These are phyloP conservation scores for Trichosporon sp. DNA, from an alignment of 1,284 basidiomycete species.

Conservation along the genomic window DNA sequence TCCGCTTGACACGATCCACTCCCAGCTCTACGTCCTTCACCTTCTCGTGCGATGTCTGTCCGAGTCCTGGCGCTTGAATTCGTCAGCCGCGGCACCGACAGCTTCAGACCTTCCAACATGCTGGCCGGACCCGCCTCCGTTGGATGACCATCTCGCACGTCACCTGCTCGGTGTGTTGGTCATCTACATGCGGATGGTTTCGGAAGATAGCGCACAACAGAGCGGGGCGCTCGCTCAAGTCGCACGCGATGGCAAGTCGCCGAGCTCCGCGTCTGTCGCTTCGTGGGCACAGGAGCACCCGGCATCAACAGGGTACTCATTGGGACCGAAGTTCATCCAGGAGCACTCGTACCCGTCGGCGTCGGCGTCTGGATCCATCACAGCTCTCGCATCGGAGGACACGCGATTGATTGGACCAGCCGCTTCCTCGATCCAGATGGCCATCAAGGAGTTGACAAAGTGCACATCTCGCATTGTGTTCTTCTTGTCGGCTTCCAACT, in stretches of 20 bases:
- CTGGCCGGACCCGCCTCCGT: conserved; percentile 65
- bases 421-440: conserved; percentile 22
- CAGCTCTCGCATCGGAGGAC: conserved; percentile 8
- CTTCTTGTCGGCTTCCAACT: conserved; percentile 84
- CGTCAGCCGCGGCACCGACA: conserved; percentile 14
- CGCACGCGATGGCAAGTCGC: conserved; percentile 22
- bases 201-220: conserved; percentile 31
- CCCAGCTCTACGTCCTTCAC: conserved; percentile 82
- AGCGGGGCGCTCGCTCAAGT: conserved; percentile 6
- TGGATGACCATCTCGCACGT: conserved; percentile 80
- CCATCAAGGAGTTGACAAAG: conserved; percentile 44
- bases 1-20: conserved; percentile 72
- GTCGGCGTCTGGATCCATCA: not conserved
- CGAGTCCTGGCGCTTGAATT: conserved; percentile 60
- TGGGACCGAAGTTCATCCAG: conserved; percentile 29
- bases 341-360: conserved; percentile 31
- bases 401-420: conserved; percentile 9
- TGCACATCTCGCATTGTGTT: conserved; percentile 69
- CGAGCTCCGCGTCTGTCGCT: conserved; percentile 19
- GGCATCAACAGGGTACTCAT: conserved; percentile 16
- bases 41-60: conserved; percentile 70
- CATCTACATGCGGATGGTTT: conserved; percentile 69
- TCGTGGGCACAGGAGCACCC: conserved; percentile 18
- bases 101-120: conserved; percentile 37
- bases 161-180: conserved; percentile 78